A percentile compares a stretch with the other conserved stretches of the same genome.
Evolutionary conservation across 2,329 filamentous ascomycete genomes (phyloP).

Genomic region (Nothopassalora personata): DNA sequence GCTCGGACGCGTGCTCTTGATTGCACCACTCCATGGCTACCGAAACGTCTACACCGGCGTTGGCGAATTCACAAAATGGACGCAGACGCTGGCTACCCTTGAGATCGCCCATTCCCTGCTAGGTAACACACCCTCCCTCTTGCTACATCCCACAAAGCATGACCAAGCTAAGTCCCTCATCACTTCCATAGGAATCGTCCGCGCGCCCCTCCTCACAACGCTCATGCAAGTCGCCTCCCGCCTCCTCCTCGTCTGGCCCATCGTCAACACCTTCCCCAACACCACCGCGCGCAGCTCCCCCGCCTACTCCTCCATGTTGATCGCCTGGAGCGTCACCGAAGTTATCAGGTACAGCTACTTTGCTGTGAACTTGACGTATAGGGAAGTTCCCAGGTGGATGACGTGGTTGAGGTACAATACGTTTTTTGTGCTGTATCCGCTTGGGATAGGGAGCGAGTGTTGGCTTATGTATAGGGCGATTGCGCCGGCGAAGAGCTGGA

Average conservation of each 20-base stretch:
- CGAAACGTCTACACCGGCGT: slow-evolving; percentile 56
- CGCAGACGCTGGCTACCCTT: slow-evolving; percentile 75
- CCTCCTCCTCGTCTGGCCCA: slow-evolving; percentile 81
- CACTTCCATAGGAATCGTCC: slow-evolving; percentile 62
- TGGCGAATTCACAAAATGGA: slow-evolving; percentile 67
- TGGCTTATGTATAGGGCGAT: slow-evolving; percentile 67
- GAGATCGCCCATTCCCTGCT: slow-evolving; percentile 77
- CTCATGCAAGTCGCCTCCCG: slow-evolving; percentile 84
- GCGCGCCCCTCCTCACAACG: slow-evolving; percentile 79
- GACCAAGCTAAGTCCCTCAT: not conserved
- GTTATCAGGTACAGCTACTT: slow-evolving; percentile 93
- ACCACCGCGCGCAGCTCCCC: slow-evolving; percentile 50
- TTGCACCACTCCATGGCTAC: slow-evolving; percentile 42
- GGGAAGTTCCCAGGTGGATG: slow-evolving; percentile 57
- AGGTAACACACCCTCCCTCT: slow-evolving; percentile 50
- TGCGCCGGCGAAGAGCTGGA: slow-evolving; percentile 51
- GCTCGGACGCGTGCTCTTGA: slow-evolving; percentile 61
- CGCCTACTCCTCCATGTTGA: slow-evolving; percentile 70
- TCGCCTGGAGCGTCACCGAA: slow-evolving; percentile 87
- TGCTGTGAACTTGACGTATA: slow-evolving; percentile 59
- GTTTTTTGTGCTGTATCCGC: slow-evolving; percentile 86
- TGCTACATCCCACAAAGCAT: not conserved
- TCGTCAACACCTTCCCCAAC: slow-evolving; percentile 68
- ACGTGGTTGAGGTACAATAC: slow-evolving; percentile 84
- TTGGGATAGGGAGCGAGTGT: slow-evolving; percentile 86